These are phyloP conservation scores for Macrotyloma uniflorum DNA, from an alignment of 306 rosid genomes.

Conservation along the genomic window DNA sequence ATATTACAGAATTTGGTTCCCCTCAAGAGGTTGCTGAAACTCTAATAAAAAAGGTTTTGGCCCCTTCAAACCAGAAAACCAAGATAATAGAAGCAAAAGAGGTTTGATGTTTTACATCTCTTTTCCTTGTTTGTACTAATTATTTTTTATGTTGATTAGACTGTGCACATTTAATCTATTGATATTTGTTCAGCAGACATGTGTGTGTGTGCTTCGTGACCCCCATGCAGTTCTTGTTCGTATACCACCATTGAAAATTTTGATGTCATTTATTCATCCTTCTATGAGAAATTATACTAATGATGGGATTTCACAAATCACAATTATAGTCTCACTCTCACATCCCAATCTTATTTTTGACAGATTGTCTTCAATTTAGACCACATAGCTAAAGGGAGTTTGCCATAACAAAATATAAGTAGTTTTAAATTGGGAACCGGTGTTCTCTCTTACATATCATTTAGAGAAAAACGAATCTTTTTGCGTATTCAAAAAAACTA, in stretches of 20 bases:
- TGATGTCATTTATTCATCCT: not conserved
- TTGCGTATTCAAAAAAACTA: not conserved
- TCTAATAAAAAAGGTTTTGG: conserved; percentile 78
- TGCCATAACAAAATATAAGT: not conserved
- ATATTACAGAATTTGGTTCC: conserved; percentile 86
- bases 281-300: not conserved
- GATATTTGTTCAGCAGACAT: conserved; percentile 17
- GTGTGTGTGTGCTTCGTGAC: not conserved
- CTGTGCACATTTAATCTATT: not conserved
- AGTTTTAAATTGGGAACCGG: not conserved
- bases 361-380: not conserved
- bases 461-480: not conserved
- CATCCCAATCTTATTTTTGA: not conserved
- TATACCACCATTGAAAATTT: no score
- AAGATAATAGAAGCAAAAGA: conserved; percentile 80
- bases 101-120: conserved; percentile 53
- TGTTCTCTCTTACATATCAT: not conserved
- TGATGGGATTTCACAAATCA: not conserved
- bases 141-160: not conserved
- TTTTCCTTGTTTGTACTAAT: not conserved
- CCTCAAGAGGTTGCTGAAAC: conserved; percentile 88
- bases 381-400: not conserved
- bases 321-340: not conserved
- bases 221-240: not conserved
- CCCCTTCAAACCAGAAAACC: conserved; percentile 90